Evolutionary conservation across 768 basidiomycete genomes (phyloP).

Genomic region (Boletus subcaerulescens): DNA sequence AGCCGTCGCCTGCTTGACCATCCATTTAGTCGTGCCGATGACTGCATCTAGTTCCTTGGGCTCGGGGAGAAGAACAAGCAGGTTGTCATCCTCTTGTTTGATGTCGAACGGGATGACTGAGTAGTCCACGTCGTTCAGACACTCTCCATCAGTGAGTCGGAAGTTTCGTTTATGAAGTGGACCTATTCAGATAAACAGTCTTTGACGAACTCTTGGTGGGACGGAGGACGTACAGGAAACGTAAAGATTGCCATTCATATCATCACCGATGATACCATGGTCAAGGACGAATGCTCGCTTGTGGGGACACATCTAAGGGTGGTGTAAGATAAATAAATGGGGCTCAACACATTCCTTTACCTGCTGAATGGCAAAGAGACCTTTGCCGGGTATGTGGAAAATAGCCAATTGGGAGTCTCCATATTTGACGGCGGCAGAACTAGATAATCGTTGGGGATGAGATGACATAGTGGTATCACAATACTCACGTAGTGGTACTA

Average conservation of each 20-base stretch:
- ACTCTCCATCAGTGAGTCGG: constrained; percentile 51
- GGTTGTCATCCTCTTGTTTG: constrained; percentile 40
- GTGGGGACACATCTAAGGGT: constrained; percentile 42
- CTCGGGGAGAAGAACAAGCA: constrained; percentile 54
- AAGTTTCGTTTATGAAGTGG: constrained; percentile 71
- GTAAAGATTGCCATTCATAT: constrained; percentile 49
- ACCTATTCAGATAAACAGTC: constrained; percentile 28
- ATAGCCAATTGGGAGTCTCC: constrained; percentile 67
- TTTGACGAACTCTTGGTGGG: not conserved
- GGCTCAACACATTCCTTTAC: constrained; percentile 32
- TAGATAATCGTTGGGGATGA: constrained; percentile 4
- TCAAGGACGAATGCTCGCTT: constrained; percentile 67
- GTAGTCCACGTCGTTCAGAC: constrained; percentile 58
- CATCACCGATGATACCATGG: constrained; percentile 67
- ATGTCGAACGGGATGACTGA: constrained; percentile 61
- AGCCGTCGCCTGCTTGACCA: constrained; percentile 51
- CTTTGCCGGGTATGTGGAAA: constrained; percentile 57
- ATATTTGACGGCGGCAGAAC: constrained; percentile 54
- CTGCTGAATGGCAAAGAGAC: constrained; percentile 68
- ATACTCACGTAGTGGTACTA: constrained; percentile 45
- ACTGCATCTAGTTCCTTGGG: constrained; percentile 51
- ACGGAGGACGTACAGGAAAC: constrained; percentile 41
- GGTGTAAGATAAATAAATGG: not conserved
- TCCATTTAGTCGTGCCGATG: constrained; percentile 66
- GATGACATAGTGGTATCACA: not conserved